Percentiles rank a stretch among this genome's conserved stretches.
Conservation (phyloP, 495 filamentous ascomycete genomes). For the Cercophora sp. region DNA sequence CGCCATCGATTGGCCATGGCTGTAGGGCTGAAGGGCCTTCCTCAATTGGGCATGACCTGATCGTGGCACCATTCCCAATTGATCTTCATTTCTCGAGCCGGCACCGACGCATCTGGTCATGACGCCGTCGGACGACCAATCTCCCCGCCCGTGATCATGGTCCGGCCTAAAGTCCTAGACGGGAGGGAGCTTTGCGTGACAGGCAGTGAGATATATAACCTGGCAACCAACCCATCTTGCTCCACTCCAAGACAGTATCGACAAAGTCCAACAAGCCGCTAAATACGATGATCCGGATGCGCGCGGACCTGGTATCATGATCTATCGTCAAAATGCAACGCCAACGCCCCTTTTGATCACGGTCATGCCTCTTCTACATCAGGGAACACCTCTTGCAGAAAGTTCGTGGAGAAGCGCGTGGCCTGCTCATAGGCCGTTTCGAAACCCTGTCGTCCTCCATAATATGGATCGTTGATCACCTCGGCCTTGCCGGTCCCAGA, state of each 20-base stretch:
- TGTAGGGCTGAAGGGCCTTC: conserved; percentile 10
- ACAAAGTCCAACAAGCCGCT: not conserved
- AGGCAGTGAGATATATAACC: too few relatives aligned
- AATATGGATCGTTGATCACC: conserved; percentile 90
- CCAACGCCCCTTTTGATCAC: not conserved
- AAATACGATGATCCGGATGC: not conserved
- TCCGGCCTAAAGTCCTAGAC: too few relatives aligned
- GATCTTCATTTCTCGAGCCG: not conserved
- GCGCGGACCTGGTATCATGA: not conserved
- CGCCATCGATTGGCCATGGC: conserved; percentile 2
- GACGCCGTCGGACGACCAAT: not conserved
- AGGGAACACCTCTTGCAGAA: conserved; percentile 54
- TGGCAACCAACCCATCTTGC: not conserved
- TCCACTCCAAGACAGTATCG: not conserved
- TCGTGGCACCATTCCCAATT: conserved; percentile 6
- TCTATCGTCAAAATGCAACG: not conserved
- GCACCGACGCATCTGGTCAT: not conserved
- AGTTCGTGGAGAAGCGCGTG: conserved; percentile 71
- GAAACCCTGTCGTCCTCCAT: conserved; percentile 79
- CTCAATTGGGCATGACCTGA: conserved; percentile 1
- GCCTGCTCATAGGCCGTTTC: conserved; percentile 82
- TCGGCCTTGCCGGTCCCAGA: conserved; percentile 59
- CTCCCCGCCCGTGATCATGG: not conserved
- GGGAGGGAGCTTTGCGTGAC: too few relatives aligned
- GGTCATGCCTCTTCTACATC: conserved; percentile 21